Evolutionary conservation across 2,329 filamentous ascomycete species (phyloP), one percentile per base, ranked within the genome.

Genomic region (Colletotrichum destructivum): DNA sequence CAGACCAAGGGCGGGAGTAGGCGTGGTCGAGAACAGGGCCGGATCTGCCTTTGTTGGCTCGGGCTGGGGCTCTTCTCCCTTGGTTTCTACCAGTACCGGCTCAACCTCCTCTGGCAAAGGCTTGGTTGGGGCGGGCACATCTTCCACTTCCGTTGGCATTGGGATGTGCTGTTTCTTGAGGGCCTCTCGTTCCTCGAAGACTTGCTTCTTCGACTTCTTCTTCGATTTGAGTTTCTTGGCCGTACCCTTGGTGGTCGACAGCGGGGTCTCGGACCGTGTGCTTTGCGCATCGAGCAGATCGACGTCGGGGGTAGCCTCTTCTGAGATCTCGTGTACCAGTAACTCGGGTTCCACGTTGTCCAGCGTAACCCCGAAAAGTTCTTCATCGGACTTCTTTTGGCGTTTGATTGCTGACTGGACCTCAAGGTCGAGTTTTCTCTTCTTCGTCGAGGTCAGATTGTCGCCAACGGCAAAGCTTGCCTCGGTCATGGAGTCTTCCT

Each of bases 351-450:
- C 87, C 26, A 89, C 84, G 67, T 84, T 85, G 62, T 86, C 85
- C 26, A 89, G 85, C 44, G 87, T 88, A 55, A 93, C 85, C 16
- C 89, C 91, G 78, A 95, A 95, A 6, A 96, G 85, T 76, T 94
- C 93, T 76, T 96, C 93, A 69, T 95, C 93, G 0, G 87, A 87
- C 79, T 94, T 94, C 84, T 95, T 96, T 76, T 92, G 93, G 60
- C 94, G 90, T 81, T 97, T 96, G 62, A 93, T 89, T 57, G 92
- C 88, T 66, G 89, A 88, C 69, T 93, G 89, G 23, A 93, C 88
- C 47, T 92, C 90, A 55, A 91, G 84, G 49, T 93, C 89, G 49
- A 94, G 86, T 81, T 96, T 96, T 74, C 93, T 91, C 80, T 97
- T 96, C 80, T 83, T 93, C 35, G 70, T 72, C 77, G 81, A 84